Evolutionary conservation across 2,329 filamentous ascomycete genomes (phyloP), one percentile per base, ranked within the genome.

Genomic region (Coniochaeta sp.): DNA sequence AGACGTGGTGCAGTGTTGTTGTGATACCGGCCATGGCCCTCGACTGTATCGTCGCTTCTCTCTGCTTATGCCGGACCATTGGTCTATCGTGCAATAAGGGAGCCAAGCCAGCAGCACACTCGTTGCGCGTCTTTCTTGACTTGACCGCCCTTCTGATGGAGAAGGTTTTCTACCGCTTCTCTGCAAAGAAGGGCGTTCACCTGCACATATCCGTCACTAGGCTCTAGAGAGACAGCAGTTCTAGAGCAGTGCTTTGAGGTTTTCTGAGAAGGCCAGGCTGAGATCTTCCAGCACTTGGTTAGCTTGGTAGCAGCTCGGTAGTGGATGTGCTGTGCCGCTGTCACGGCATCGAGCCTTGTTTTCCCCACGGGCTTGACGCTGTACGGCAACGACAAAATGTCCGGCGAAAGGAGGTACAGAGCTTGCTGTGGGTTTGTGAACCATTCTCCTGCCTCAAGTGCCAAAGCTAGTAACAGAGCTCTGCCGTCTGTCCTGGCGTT

Each of bases 361-460:
- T 73, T 67, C 69, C 69, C 70, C 71, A 73, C 69, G 70, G 72
- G 70, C n/a, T 66, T 68, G 66, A 66, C 64, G 66, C 70, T 61
- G 73, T 73, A 76, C 75, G 76, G 67, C 68, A 72, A 71, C 50
- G 72, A 65, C 67, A 72, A 72, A 73, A 68, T 71, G 67, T 69
- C 71, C 70, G 71, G 72, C 65, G 69, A 69, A 68, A 70, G 24
- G 47, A 52, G 66, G 72, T 70, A 76, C 70, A 71, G 70, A 62
- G 44, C 64, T 60, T 64, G 65, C 61, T 61, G 64, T 65, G 65
- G 65, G 60, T 59, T 65, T 61, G 55, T 47, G 42, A 57, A 36
- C 54, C 30, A 4, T 16, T 36, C 54, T 52, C 47, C 17, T 52
- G 24, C 47, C 47, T 52, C 47, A 52, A 52, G 22, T 30, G 24